phyloP scores from a whole-genome alignment of 2,329 filamentous ascomycete genomes.

The Laburnicola sp. region DNA sequence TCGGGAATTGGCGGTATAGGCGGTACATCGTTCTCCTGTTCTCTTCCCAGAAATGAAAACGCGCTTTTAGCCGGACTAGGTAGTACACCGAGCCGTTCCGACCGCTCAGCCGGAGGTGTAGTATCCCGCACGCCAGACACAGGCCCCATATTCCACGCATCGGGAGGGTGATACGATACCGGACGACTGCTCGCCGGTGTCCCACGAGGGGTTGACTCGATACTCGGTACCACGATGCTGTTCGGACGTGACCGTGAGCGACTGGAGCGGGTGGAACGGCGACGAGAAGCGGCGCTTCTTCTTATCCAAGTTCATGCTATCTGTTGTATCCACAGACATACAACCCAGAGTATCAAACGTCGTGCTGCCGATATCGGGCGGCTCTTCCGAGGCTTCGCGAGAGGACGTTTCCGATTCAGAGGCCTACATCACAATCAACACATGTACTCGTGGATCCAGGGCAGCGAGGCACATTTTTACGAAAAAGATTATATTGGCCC shows the following conservation, averaged over 20 bases:
- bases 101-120: conserved; percentile 11
- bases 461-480: conserved; percentile 29
- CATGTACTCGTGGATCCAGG: conserved; percentile 20
- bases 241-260: conserved; percentile 36
- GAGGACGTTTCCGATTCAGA: conserved; percentile 32
- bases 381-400: conserved; percentile 37
- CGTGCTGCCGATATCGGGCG: conserved; percentile 11
- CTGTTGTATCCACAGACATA: conserved; percentile 14
- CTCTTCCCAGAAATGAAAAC: conserved; percentile 26
- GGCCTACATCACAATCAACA: conserved; percentile 44
- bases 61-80: conserved; percentile 36
- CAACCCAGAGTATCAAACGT: conserved; percentile 2
- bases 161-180: conserved; percentile 38
- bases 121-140: conserved; percentile 11
- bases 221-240: conserved; percentile 34
- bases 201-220: conserved; percentile 23
- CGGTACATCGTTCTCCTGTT: conserved; percentile 27
- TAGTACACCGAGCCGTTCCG: conserved; percentile 29
- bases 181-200: conserved; percentile 23
- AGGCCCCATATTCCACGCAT: conserved; percentile 31
- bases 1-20: conserved; percentile 37
- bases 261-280: conserved; percentile 39
- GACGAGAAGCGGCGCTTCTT: conserved; percentile 39
- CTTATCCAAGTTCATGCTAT: conserved; percentile 24
- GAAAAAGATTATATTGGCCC: conserved; percentile 25